Percentiles rank a stretch among this genome's conserved stretches.
Conservation (phyloP, 176 grass and related monocot genomes). For the Puya raimondii region DNA sequence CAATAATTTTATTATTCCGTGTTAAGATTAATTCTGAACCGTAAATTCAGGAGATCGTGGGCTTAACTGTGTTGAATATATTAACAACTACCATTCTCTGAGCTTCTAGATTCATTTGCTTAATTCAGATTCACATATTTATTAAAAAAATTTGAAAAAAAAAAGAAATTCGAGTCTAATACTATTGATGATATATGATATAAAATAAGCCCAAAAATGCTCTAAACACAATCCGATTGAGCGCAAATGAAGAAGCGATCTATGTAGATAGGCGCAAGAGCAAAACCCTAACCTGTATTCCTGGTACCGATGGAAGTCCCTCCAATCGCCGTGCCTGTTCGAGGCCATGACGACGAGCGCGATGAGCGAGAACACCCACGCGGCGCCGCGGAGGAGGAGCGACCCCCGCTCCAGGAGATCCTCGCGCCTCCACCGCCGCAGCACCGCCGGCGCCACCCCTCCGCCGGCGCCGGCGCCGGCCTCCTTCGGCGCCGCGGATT, state of each 20-base stretch:
- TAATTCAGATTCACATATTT: too few relatives aligned
- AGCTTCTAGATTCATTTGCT: too few relatives aligned
- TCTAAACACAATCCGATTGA: too few relatives aligned
- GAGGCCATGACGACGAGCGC: constrained; percentile 62
- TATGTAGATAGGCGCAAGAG: background rate
- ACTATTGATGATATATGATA: background rate
- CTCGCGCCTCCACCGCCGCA: constrained; percentile 50
- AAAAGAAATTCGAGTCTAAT: background rate
- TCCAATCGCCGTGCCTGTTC: constrained; percentile 78
- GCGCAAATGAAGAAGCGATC: too few relatives aligned
- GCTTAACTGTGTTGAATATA: too few relatives aligned
- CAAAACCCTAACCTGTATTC: constrained; percentile 48
- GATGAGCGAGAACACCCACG: constrained; percentile 56
- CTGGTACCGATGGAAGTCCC: constrained; percentile 70
- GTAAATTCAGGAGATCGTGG: too few relatives aligned
- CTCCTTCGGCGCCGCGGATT: constrained; percentile 10
- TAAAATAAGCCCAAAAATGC: background rate
- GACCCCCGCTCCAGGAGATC: constrained; percentile 58
- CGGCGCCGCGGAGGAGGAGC: constrained; percentile 46
- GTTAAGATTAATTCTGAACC: too few relatives aligned
- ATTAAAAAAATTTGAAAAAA: background rate
- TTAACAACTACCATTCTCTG: too few relatives aligned
- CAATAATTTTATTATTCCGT: too few relatives aligned
- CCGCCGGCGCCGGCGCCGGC: background rate
- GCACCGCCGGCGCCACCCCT: constrained; percentile 30